Evolutionary conservation across 2,329 filamentous ascomycete genomes (phyloP).

Genomic region (Pseudocercospora fuligena): DNA sequence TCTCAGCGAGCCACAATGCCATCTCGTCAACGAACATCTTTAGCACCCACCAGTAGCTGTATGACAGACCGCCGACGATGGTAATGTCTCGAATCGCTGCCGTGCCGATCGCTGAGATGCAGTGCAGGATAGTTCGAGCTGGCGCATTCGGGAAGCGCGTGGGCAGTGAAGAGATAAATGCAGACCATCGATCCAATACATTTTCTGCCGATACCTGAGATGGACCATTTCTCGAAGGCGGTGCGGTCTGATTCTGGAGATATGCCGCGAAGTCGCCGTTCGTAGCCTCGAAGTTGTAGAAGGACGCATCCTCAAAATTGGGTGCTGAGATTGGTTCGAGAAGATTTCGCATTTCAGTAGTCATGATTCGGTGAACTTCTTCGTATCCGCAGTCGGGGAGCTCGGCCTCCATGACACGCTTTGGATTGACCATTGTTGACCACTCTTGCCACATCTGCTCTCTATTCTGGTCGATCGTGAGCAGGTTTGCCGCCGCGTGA

Average conservation of each 20-base stretch:
- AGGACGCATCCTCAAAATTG: slow-evolving; percentile 44
- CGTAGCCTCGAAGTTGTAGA: slow-evolving; percentile 50
- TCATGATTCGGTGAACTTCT: slow-evolving; percentile 61
- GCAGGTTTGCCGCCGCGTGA: slow-evolving; percentile 90
- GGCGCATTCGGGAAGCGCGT: slow-evolving; percentile 74
- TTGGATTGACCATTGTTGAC: slow-evolving; percentile 66
- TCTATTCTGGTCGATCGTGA: slow-evolving; percentile 85
- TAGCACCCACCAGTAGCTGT: slow-evolving; percentile 92
- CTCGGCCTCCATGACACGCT: slow-evolving; percentile 61
- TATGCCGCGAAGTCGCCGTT: slow-evolving; percentile 47
- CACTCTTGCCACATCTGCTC: slow-evolving; percentile 97
- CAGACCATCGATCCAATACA: slow-evolving; percentile 78
- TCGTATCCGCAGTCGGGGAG: slow-evolving; percentile 60
- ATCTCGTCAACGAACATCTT: slow-evolving; percentile 97
- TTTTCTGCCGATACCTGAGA: slow-evolving; percentile 58
- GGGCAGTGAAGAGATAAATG: slow-evolving; percentile 71
- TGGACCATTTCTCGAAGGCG: slow-evolving; percentile 30
- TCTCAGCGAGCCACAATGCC: slow-evolving; percentile 85
- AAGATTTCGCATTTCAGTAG: slow-evolving; percentile 69
- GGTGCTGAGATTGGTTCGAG: slow-evolving; percentile 67
- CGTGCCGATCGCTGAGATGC: slow-evolving; percentile 75
- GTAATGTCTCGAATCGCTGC: slow-evolving; percentile 82
- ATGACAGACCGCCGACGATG: slow-evolving; percentile 76
- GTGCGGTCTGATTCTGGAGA: slow-evolving; percentile 41
- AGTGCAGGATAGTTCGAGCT: slow-evolving; percentile 74